These are phyloP conservation scores for Tetrapisispora fleetii DNA, from an alignment of 805 yeast species.

Conservation along the genomic window DNA sequence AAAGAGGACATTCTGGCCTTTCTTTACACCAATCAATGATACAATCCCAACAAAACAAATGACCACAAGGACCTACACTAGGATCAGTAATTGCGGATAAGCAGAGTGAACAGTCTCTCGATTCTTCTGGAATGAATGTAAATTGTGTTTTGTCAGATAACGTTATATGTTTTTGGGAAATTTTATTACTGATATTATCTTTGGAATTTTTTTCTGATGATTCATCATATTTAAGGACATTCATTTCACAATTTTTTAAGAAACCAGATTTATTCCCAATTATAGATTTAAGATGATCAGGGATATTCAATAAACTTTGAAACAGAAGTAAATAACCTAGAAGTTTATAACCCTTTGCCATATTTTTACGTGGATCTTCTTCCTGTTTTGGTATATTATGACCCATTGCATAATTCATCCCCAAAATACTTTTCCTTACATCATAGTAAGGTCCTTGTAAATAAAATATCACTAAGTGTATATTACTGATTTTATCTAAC, in stretches of 20 bases:
- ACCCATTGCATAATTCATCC: conserved; percentile 69
- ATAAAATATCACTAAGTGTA: conserved; percentile 77
- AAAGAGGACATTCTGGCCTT: conserved; percentile 81
- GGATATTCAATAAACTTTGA: conserved; percentile 39
- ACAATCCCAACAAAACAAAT: conserved; percentile 87
- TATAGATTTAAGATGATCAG: background rate
- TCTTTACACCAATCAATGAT: conserved; percentile 84
- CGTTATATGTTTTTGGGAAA: conserved; percentile 29
- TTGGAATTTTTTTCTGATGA: background rate
- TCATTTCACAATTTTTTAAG: background rate
- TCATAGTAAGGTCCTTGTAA: conserved; percentile 76
- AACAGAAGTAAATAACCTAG: conserved; percentile 54
- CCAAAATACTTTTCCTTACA: conserved; percentile 64
- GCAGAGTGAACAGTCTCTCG: conserved; percentile 79
- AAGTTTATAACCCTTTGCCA: conserved; percentile 51
- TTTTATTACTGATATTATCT: conserved; percentile 5
- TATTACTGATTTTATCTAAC: conserved; percentile 45
- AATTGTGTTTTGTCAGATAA: conserved; percentile 47
- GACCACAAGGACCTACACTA: conserved; percentile 84
- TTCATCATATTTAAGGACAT: no score
- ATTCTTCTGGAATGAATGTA: conserved; percentile 58
- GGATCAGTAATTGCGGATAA: conserved; percentile 73
- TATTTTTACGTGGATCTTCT: conserved; percentile 26
- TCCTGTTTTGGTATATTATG: conserved; percentile 39
- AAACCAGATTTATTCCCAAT: background rate